Conservation (phyloP, 495 filamentous ascomycete species). For the Evernia prunastri region DNA sequence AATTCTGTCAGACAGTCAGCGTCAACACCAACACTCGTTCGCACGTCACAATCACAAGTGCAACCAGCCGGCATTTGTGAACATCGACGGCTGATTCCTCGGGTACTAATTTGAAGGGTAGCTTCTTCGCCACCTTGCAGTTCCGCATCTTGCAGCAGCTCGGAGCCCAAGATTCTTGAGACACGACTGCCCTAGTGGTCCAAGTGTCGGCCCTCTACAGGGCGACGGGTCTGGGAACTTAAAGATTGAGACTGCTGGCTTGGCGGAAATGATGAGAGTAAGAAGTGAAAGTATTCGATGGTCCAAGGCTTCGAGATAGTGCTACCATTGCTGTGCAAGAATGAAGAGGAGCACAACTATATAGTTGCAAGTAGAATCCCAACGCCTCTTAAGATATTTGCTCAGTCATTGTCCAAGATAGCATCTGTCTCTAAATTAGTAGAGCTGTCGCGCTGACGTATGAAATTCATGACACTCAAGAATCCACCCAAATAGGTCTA, state of each 20-base stretch:
- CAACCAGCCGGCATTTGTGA: background rate
- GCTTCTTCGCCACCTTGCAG: no score
- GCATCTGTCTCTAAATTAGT: no score
- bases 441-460: no score
- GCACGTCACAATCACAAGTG: background rate
- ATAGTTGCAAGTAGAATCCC: background rate
- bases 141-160: no score
- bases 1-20: no score
- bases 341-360: background rate
- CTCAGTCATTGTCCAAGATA: background rate
- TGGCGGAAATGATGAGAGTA: background rate
- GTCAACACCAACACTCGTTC: background rate
- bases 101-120: background rate
- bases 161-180: no score
- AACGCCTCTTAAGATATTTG: background rate
- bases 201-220: no score
- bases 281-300: background rate
- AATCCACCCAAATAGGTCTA: background rate
- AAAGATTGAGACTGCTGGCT: background rate
- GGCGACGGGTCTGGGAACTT: no score
- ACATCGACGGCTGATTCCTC: background rate
- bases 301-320: background rate
- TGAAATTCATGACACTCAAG: no score
- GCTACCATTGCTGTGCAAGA: no score
- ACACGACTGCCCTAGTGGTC: no score